phyloP scores from a whole-genome alignment of 257 asterid species.

The Orobanche coerulescens region DNA sequence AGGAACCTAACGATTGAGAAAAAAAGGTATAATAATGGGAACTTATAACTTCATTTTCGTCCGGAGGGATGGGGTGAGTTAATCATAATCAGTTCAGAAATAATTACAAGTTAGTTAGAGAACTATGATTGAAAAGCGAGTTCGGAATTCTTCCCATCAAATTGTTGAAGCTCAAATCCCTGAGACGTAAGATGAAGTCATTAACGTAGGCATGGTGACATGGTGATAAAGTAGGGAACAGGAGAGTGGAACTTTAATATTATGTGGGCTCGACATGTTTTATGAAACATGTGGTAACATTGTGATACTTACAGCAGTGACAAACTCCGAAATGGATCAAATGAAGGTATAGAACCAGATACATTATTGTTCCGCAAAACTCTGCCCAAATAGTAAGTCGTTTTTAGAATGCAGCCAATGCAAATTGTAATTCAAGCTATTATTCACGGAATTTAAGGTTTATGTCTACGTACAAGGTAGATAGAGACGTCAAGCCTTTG shows the following conservation, averaged over 20 bases:
- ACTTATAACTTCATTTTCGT: too few relatives aligned
- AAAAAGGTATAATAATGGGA: too few relatives aligned
- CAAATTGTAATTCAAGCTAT: too few relatives aligned
- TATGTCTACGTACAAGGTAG: conserved; percentile 45
- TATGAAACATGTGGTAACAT: not conserved
- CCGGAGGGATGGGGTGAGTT: not conserved
- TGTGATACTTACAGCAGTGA: conserved; percentile 44
- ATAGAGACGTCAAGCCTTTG: conserved; percentile 36
- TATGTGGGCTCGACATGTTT: not conserved
- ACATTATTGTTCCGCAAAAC: conserved; percentile 66
- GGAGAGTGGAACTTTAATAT: too few relatives aligned
- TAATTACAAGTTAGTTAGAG: conserved; percentile 48
- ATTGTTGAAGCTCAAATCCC: conserved; percentile 92
- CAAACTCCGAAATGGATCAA: conserved; percentile 44
- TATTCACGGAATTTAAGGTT: conserved; percentile 2
- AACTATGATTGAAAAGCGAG: conserved; percentile 42
- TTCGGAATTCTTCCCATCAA: conserved; percentile 54
- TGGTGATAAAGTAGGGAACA: too few relatives aligned
- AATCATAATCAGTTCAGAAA: conserved; percentile 10
- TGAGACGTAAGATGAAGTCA: conserved; percentile 24
- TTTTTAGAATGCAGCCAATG: too few relatives aligned
- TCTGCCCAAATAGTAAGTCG: conserved; percentile 28
- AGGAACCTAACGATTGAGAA: conserved; percentile 55
- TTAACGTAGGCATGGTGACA: too few relatives aligned
- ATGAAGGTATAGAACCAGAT: conserved; percentile 64